These are phyloP conservation scores for Cucurbita moschata DNA, from an alignment of 306 rosid species.

Conservation along the genomic window DNA sequence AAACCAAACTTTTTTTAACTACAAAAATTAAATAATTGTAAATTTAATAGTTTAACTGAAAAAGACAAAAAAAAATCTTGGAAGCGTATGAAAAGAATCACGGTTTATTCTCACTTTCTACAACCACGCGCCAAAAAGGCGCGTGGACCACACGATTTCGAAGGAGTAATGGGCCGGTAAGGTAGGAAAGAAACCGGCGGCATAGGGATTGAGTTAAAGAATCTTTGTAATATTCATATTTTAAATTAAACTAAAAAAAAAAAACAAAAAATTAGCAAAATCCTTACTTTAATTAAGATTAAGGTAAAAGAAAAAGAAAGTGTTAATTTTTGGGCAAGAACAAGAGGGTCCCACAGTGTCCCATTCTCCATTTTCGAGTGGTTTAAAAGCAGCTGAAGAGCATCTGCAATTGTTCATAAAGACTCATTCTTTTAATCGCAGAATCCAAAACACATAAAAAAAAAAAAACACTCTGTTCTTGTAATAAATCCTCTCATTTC, in stretches of 20 bases:
- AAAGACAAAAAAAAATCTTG: neutral
- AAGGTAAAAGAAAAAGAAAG: neutral
- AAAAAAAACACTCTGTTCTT: neutral
- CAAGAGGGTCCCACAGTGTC: constrained; percentile 24
- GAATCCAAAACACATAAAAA: neutral
- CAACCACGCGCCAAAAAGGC: neutral
- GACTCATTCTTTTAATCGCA: neutral
- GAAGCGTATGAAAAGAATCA: neutral
- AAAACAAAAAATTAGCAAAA: neutral
- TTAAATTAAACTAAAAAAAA: neutral
- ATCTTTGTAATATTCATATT: constrained; percentile 2
- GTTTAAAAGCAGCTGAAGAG: constrained; percentile 57
- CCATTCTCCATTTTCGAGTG: constrained; percentile 2
- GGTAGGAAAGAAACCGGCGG: neutral
- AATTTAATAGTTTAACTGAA: neutral
- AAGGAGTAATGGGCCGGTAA: neutral
- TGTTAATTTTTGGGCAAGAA: constrained; percentile 7
- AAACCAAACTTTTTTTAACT: too few species aligned
- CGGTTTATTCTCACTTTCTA: neutral
- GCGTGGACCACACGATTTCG: neutral
- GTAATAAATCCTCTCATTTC: neutral
- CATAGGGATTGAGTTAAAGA: constrained; percentile 7
- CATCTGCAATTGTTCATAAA: constrained; percentile 18
- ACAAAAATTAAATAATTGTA: neutral
- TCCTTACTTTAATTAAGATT: too few species aligned